Evolutionary conservation across 1,139 yeast genomes (phyloP).

Genomic region (Oligophagozyma castellii): DNA sequence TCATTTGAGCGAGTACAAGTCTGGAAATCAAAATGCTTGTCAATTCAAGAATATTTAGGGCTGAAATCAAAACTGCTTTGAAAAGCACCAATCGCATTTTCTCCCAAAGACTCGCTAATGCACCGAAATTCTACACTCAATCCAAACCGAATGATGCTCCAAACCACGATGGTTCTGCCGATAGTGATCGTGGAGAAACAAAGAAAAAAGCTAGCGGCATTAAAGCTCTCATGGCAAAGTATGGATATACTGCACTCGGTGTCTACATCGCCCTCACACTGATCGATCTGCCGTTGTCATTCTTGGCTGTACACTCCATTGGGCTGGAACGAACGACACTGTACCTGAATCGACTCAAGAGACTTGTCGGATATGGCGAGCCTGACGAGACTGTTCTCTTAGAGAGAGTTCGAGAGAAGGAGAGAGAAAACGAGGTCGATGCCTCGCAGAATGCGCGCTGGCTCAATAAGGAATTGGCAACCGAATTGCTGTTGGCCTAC

Average conservation of each 20-base stretch:
- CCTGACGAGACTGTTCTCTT: constrained; percentile 23
- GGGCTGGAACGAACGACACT: constrained; percentile 71
- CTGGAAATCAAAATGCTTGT: too few relatives aligned
- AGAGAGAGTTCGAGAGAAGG: constrained; percentile 15
- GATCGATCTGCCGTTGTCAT: constrained; percentile 76
- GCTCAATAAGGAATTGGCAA: constrained; percentile 29
- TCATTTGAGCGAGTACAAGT: too few relatives aligned
- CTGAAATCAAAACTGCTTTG: too few relatives aligned
- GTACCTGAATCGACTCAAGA: constrained; percentile 48
- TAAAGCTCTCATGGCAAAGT: constrained; percentile 63
- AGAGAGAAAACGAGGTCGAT: constrained; percentile 7
- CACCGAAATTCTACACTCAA: too few relatives aligned
- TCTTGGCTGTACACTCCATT: constrained; percentile 64
- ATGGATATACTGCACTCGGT: constrained; percentile 85
- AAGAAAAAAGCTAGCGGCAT: too few relatives aligned
- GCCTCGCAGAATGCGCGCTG: constrained; percentile 8
- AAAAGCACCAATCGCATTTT: too few relatives aligned
- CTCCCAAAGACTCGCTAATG: too few relatives aligned
- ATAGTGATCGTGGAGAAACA: too few relatives aligned
- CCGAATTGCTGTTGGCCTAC: constrained; percentile 82
- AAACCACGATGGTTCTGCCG: too few relatives aligned
- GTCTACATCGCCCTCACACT: constrained; percentile 60
- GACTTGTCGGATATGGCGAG: constrained; percentile 43
- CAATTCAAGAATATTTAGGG: too few relatives aligned
- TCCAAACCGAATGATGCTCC: not conserved